Conservation (phyloP, 2,329 filamentous ascomycete species). For the Bipolaris oryzae region DNA sequence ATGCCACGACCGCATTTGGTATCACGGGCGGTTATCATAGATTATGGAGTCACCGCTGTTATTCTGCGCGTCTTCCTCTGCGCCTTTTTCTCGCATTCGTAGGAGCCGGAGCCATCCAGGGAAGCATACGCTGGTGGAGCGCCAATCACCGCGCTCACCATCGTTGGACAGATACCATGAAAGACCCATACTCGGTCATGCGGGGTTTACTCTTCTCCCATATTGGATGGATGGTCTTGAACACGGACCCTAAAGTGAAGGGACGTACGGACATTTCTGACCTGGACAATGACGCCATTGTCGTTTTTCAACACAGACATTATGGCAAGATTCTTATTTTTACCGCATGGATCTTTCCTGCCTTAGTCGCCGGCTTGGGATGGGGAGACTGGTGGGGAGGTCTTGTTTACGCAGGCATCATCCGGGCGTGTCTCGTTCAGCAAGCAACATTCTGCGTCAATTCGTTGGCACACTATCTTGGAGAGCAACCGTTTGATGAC, state of each 20-base stretch:
- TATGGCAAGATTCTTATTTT: slow-evolving; percentile 53
- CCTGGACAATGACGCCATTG: slow-evolving; percentile 56
- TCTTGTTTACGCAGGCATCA: slow-evolving; percentile 56
- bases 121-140: slow-evolving; percentile 57
- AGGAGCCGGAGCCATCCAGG: slow-evolving; percentile 56
- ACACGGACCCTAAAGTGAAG: slow-evolving; percentile 57
- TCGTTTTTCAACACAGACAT: slow-evolving; percentile 56
- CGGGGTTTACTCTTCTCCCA: slow-evolving; percentile 57
- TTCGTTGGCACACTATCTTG: slow-evolving; percentile 60
- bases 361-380: slow-evolving; percentile 52
- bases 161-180: slow-evolving; percentile 58
- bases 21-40: slow-evolving; percentile 66
- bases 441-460: slow-evolving; percentile 61
- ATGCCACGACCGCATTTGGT: slow-evolving; percentile 80
- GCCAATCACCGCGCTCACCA: slow-evolving; percentile 57
- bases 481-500: slow-evolving; percentile 52
- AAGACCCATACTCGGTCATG: slow-evolving; percentile 57
- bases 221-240: slow-evolving; percentile 58
- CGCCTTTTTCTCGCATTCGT: slow-evolving; percentile 55
- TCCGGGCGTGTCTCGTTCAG: slow-evolving; percentile 57
- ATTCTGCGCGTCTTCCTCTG: slow-evolving; percentile 51
- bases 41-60: slow-evolving; percentile 67
- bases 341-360: slow-evolving; percentile 53
- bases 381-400: slow-evolving; percentile 58
- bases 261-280: slow-evolving; percentile 58